Evolutionary conservation across 2,329 filamentous ascomycete genomes (phyloP), one percentile per base, ranked within the genome.

Genomic region (Epichloe scottii): DNA sequence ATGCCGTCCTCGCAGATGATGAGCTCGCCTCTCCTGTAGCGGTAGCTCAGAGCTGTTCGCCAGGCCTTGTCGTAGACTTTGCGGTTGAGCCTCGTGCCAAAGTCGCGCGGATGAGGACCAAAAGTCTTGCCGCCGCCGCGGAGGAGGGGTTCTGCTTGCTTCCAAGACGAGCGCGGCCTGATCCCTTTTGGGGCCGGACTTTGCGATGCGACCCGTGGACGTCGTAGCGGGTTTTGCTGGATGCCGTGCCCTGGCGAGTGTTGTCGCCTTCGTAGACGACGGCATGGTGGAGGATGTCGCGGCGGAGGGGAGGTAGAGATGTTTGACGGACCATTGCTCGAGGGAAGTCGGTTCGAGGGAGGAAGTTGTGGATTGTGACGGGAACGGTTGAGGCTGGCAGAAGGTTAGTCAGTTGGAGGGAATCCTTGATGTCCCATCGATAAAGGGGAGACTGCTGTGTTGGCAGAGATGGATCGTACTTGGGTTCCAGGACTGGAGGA

Each of bases 61-160:
- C 89, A 97, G 10, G 93, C 93, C 60, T 94, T 77, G 69, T 97
- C 90, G 72, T 98, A 98, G 46, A 95, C 81, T 73, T 97, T 97
- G 64, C 78, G 78, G 60, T 85, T 89, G 51, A 98, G 75, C 15
- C 78, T 78, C 21, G 90, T 94, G 54, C 81, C 80, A 64, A 98
- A 98, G 71, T 97, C 89, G 65, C 93, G 79, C 26, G 90, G 90
- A 60, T 90, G 84, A 30, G 93, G 93, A n/a, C 93, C 93, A 62
- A 89, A 88, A 0, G 82, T 75, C 60, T 94, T 91, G 68, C 89
- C 91, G 68, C 93, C 93, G 57, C 93, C 93, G 55, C 77, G 77
- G 41, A 89, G 71, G 66, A 94, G 79, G 3, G 93, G 44, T 82
- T 89, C 68, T 95, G 89, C 64, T 78, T 84, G 63, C 82, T 79